Evolutionary conservation across 2,329 filamentous ascomycete genomes (phyloP).

Genomic region (Ascochyta viciae-villosae): DNA sequence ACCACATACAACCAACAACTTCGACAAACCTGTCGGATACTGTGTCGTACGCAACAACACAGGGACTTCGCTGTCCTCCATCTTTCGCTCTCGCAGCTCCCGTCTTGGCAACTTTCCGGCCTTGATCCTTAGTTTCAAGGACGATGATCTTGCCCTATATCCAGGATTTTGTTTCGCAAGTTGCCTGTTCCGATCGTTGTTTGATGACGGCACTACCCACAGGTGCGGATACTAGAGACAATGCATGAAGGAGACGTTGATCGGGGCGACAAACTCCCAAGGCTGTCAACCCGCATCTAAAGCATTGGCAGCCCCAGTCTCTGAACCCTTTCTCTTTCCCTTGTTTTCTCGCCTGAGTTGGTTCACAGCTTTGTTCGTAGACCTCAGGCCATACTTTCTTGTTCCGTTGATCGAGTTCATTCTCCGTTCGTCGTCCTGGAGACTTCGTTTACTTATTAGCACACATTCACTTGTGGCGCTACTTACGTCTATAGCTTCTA

Average conservation of each 20-base stretch:
- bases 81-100: slow-evolving; percentile 17
- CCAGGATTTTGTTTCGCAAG: slow-evolving; percentile 23
- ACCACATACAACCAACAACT: slow-evolving; percentile 13
- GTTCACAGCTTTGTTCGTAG: slow-evolving; percentile 21
- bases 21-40: slow-evolving; percentile 4
- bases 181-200: slow-evolving; percentile 13
- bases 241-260: slow-evolving; percentile 29
- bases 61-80: neutral
- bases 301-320: slow-evolving; percentile 40
- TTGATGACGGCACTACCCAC: slow-evolving; percentile 23
- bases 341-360: slow-evolving; percentile 24
- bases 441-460: slow-evolving; percentile 23
- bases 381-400: slow-evolving; percentile 30
- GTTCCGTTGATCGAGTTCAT: slow-evolving; percentile 43
- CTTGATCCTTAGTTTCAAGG: slow-evolving; percentile 29
- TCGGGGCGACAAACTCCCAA: slow-evolving; percentile 23
- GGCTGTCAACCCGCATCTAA: slow-evolving; percentile 34
- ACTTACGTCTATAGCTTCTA: slow-evolving; percentile 13
- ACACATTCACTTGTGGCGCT: slow-evolving; percentile 11
- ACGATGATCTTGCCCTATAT: slow-evolving; percentile 28
- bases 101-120: slow-evolving; percentile 24
- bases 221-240: slow-evolving; percentile 32
- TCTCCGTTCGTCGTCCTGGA: slow-evolving; percentile 36
- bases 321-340: slow-evolving; percentile 23
- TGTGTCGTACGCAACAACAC: neutral